Evolutionary conservation across 208 protist species (phyloP).

Genomic region (Naegleria gruberi): DNA sequence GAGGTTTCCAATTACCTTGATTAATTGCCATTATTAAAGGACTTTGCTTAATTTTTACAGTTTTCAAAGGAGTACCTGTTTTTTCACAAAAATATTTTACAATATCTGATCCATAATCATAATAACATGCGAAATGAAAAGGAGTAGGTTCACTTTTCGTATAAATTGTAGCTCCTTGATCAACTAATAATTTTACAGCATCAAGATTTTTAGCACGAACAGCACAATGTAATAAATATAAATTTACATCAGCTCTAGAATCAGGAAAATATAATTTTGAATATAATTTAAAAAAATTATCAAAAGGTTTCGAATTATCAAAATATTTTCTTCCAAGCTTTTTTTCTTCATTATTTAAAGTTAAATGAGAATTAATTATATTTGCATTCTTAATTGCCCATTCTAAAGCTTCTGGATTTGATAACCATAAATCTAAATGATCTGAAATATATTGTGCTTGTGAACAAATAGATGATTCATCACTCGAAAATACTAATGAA

Average conservation of each 20-base stretch:
- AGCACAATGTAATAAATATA: neutral
- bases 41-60: neutral
- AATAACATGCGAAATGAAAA: neutral
- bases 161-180: neutral
- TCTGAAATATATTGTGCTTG: neutral
- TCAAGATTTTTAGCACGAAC: neutral
- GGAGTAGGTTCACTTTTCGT: neutral
- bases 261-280: neutral
- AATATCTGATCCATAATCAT: neutral
- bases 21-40: neutral
- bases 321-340: neutral
- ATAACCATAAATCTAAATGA: neutral
- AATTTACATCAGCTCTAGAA: neutral
- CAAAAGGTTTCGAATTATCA: neutral
- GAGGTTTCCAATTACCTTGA: constrained; percentile 16
- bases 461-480: neutral
- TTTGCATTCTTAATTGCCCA: neutral
- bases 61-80: neutral
- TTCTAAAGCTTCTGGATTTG: neutral
- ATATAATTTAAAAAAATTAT: neutral
- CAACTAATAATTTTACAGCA: neutral
- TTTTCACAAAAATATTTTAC: neutral
- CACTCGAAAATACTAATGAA: neutral
- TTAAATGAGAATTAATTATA: neutral
- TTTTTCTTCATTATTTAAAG: neutral